Evolutionary conservation across 2,329 filamentous ascomycete genomes (phyloP).

Genomic region (Aureobasidium leucospermi): DNA sequence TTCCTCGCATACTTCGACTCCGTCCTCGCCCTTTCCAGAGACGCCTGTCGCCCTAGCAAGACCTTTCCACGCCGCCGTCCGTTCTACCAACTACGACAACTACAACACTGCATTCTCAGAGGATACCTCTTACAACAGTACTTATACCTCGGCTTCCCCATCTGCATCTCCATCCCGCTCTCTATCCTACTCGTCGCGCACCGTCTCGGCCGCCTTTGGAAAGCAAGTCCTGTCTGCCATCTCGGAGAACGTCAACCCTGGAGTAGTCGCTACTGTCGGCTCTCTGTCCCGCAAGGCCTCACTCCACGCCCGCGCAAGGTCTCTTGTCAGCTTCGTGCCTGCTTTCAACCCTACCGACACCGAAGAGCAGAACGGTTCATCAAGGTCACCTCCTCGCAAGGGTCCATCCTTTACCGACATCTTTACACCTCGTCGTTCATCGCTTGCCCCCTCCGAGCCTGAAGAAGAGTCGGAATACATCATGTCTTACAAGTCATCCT

Average conservation of each 20-base stretch:
- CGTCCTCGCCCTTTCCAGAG: slow-evolving; percentile 3
- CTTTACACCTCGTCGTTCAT: slow-evolving; percentile 12
- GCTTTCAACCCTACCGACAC: background rate
- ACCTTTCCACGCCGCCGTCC: background rate
- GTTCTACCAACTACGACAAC: slow-evolving; percentile 10
- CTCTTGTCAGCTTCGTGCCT: slow-evolving; percentile 13
- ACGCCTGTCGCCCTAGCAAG: slow-evolving; percentile 1
- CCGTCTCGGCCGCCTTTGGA: slow-evolving; percentile 14
- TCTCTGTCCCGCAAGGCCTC: slow-evolving; percentile 14
- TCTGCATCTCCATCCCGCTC: background rate
- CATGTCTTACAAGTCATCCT: slow-evolving; percentile 29
- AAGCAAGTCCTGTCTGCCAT: slow-evolving; percentile 15
- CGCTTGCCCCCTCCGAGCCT: slow-evolving; percentile 18
- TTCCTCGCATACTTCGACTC: background rate
- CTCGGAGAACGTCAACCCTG: slow-evolving; percentile 16
- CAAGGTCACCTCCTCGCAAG: slow-evolving; percentile 13
- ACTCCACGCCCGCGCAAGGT: slow-evolving; percentile 14
- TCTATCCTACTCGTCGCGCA: slow-evolving; percentile 4
- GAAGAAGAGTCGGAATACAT: slow-evolving; percentile 26
- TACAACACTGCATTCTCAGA: slow-evolving; percentile 11
- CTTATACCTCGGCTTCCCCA: background rate
- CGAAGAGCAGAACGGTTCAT: slow-evolving; percentile 1
- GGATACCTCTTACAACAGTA: slow-evolving; percentile 10
- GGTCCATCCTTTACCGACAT: slow-evolving; percentile 12
- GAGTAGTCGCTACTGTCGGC: slow-evolving; percentile 6